phyloP scores from a whole-genome alignment of 177 flowering plant species.

The Tripterygium wilfordii region DNA sequence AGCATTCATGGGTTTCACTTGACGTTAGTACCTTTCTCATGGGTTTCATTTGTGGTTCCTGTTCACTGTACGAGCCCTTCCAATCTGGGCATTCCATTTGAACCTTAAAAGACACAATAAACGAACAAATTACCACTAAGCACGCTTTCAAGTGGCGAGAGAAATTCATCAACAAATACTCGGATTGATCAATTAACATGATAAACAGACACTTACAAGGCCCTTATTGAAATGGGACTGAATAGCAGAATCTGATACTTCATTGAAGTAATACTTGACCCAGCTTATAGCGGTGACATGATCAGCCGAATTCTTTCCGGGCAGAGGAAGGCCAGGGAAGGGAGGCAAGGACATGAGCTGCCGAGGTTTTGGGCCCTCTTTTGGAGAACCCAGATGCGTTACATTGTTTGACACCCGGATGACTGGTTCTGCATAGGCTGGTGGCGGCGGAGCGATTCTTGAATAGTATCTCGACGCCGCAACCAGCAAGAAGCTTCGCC shows the following conservation, averaged over 20 bases:
- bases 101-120: conserved; percentile 32
- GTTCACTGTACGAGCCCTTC: conserved; percentile 8
- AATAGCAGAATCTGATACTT: conserved; percentile 34
- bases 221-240: conserved; percentile 78
- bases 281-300: conserved; percentile 78
- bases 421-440: conserved; percentile 31
- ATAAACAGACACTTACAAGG: conserved; percentile 58
- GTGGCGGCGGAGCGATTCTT: conserved; percentile 37
- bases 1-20: too few species aligned
- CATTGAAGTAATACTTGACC: conserved; percentile 80
- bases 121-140: neutral
- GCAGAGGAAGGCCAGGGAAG: conserved; percentile 61
- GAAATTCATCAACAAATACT: neutral
- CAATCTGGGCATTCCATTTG: conserved; percentile 35
- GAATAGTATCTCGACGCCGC: conserved; percentile 18
- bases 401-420: conserved; percentile 69
- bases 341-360: conserved; percentile 85
- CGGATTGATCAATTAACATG: too few species aligned
- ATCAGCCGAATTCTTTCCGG: conserved; percentile 29
- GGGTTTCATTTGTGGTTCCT: conserved; percentile 15
- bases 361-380: conserved; percentile 57
- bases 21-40: conserved; percentile 48
- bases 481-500: too few species aligned
- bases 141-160: too few species aligned
- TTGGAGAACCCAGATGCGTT: conserved; percentile 47